Percentiles rank a stretch among this genome's conserved stretches.
phyloP scores from a whole-genome alignment of 2,329 filamentous ascomycete genomes.

The Aspergillus spinulosporus region DNA sequence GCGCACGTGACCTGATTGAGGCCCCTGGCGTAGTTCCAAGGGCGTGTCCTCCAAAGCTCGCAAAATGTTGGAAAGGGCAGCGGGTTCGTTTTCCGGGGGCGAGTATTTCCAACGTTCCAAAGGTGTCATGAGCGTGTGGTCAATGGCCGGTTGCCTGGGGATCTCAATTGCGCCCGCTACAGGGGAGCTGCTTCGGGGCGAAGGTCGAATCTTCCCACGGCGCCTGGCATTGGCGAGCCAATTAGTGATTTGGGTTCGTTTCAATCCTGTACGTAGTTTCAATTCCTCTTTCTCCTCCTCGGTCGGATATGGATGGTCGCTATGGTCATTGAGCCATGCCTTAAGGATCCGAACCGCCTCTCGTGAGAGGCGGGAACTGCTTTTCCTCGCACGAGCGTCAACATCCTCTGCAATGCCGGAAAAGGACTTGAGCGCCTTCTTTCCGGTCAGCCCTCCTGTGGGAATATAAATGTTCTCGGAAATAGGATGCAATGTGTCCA shows the following conservation, averaged over 20 bases:
- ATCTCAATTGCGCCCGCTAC: not conserved
- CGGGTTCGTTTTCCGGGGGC: not conserved
- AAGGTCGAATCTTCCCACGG: no score
- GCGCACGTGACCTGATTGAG: not conserved
- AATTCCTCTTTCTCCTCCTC: not conserved
- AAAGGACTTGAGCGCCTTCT: slow-evolving; percentile 44
- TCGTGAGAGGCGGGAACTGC: slow-evolving; percentile 73
- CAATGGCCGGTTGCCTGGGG: no score
- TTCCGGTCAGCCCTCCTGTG: slow-evolving; percentile 41
- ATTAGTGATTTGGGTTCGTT: not conserved
- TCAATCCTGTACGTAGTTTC: not conserved
- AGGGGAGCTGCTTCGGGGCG: no score
- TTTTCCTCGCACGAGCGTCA: slow-evolving; percentile 56
- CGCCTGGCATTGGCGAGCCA: not conserved
- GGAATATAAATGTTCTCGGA: slow-evolving; percentile 44
- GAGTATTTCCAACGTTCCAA: slow-evolving; percentile 19
- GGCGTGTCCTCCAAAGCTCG: not conserved
- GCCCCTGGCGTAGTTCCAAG: not conserved
- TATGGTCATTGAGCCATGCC: slow-evolving; percentile 79
- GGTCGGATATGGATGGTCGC: slow-evolving; percentile 26
- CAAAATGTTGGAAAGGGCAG: not conserved
- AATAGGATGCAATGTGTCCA: slow-evolving; percentile 48
- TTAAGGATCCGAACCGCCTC: slow-evolving; percentile 79
- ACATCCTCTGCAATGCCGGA: slow-evolving; percentile 39
- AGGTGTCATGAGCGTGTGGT: not conserved